Evolutionary conservation across 305 asterid species (phyloP).

Genomic region (Striga hermonthica): DNA sequence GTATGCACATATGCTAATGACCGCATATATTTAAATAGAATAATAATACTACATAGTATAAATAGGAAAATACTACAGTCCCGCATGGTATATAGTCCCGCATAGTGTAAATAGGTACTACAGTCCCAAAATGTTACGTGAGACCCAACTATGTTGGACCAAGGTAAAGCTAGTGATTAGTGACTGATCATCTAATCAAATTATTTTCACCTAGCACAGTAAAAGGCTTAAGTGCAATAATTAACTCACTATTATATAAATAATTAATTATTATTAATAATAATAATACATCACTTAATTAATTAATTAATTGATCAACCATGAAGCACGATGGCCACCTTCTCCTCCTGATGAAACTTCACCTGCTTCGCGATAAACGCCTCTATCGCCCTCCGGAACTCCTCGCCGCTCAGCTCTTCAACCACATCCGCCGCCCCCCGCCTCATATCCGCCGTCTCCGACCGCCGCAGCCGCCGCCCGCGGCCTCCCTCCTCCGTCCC

Average conservation of each 20-base stretch:
- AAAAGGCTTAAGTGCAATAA: not conserved
- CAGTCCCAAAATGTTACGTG: too few relatives aligned
- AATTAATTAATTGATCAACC: not conserved
- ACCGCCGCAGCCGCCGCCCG: slow-evolving; percentile 42
- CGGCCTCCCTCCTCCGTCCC: not conserved
- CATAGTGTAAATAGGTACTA: too few relatives aligned
- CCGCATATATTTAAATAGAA: too few relatives aligned
- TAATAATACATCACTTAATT: too few relatives aligned
- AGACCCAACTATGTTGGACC: too few relatives aligned
- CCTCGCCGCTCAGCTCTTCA: slow-evolving; percentile 70
- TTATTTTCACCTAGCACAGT: too few relatives aligned
- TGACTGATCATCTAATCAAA: too few relatives aligned
- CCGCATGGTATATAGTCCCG: too few relatives aligned
- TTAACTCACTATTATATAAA: not conserved
- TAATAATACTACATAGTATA: too few relatives aligned
- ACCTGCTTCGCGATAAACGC: slow-evolving; percentile 72
- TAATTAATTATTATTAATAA: not conserved
- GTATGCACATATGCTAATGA: too few relatives aligned
- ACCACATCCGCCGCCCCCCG: slow-evolving; percentile 36
- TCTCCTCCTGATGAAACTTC: slow-evolving; percentile 65
- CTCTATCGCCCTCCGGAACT: slow-evolving; percentile 64
- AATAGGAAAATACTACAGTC: too few relatives aligned
- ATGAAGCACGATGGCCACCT: slow-evolving; percentile 52
- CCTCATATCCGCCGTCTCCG: slow-evolving; percentile 49
- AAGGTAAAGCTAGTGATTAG: too few relatives aligned